Conservation (phyloP, 148 eudicot genomes). For the Euryodendron excelsum region DNA sequence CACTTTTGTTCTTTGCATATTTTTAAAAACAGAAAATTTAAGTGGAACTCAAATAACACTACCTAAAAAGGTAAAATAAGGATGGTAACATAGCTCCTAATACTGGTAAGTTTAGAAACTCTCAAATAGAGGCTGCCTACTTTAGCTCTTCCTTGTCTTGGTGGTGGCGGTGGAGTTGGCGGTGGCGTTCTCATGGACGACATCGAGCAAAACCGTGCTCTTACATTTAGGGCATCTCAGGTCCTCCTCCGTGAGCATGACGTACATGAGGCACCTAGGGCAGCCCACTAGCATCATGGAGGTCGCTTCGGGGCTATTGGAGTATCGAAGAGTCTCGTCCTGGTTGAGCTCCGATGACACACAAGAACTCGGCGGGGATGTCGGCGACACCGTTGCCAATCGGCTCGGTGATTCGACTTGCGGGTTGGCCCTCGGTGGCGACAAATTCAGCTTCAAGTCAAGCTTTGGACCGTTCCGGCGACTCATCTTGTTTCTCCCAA, state of each 20-base stretch:
- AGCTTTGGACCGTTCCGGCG: constrained; percentile 45
- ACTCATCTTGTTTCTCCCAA: constrained; percentile 28
- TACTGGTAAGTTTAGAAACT: background rate
- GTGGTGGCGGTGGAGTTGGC: background rate
- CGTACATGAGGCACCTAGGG: constrained; percentile 72
- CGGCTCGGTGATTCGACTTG: constrained; percentile 38
- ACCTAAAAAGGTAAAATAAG: background rate
- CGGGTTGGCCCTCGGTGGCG: constrained; percentile 45
- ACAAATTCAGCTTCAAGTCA: constrained; percentile 60
- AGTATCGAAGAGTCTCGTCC: constrained; percentile 14
- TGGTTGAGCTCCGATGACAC: constrained; percentile 52
- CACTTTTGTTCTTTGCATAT: background rate
- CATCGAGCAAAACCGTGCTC: constrained; percentile 67
- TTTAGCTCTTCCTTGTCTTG: constrained; percentile 36
- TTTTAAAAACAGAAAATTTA: background rate
- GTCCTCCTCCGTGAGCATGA: constrained; percentile 61
- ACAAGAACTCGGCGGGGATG: constrained; percentile 65
- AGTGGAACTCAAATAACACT: background rate
- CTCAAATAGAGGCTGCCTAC: background rate
- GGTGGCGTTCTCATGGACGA: constrained; percentile 25
- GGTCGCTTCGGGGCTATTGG: constrained; percentile 44
- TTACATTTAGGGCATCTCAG: constrained; percentile 77
- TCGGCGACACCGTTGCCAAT: constrained; percentile 31
- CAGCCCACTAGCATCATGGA: constrained; percentile 77
- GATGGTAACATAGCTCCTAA: background rate